Base-by-base conservation (phyloP, 1,284 basidiomycete species). In the Coriolopsis trogii region DNA sequence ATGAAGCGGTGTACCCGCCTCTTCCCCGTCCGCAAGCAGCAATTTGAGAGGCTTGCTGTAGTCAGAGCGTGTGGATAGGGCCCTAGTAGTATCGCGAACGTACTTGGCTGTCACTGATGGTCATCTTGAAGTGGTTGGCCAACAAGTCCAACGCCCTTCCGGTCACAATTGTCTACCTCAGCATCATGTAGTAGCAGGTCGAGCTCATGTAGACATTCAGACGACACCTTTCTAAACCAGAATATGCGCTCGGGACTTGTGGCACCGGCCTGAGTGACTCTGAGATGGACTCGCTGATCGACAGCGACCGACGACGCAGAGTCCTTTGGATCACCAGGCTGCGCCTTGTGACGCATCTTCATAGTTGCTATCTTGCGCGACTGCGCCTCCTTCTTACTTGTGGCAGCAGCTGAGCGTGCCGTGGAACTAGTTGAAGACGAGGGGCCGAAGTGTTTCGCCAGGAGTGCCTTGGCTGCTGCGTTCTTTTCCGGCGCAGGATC, bases 311-410 rank as follows among this genome's bases (percentile, higher is more conserved):
- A 66, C 15, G 72, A 68, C 3, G 64, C 48, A 45, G 71, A 77
- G 60, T 84, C 81, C 60, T 75, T 82, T 10, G 77, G 73, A 60
- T 91, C 84, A 3, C 73, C 81, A 6, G 89, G 79, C 33, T 72
- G 60, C 10, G 89, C 89, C 42, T 73, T 76, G 63, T 87, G 87
- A 44, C 84, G 81, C 77, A 91, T 79, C 63, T 83, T 88, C 78
- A 91, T 88, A 7, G 84, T 62, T 60, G 84, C 78, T 10, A 90
- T 67, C 60, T 82, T 82, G 46, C 75, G 73, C 44, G 76, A 67
- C 58, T 82, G 80, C 0, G 76, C 79, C 13, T 77, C 64, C 60
- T 84, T 85, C 55, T 72, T 76, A n/a, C n/a, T n/a, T n/a, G n/a
- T n/a, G n/a, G n/a, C n/a, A n/a, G n/a, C n/a, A n/a, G n/a, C n/a